Evolutionary conservation across 345 rosid species (phyloP), one percentile per base, ranked within the genome.

Genomic region (Hibiscus mutabilis): DNA sequence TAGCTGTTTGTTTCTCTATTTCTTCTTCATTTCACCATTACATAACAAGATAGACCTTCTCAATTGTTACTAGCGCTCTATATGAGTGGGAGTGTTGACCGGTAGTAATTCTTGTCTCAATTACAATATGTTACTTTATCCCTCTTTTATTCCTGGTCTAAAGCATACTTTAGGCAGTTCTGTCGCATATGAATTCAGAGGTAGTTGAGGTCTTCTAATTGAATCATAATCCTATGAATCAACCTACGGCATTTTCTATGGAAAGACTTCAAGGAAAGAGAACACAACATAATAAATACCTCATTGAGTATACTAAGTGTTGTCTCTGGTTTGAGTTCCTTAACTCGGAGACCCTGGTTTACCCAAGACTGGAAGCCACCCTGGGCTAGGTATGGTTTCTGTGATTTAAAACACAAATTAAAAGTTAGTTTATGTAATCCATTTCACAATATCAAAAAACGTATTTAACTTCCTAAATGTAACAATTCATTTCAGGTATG

Each of bases 351-450:
- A 77, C 93, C 93, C 79, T 89, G 79, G 52, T 82, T 86, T 61
- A 70, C 79, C 99, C 99, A 95, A 74, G 97, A 83, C 72, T 84
- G 84, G 82, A 80, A 95, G 70, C 99, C 99, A 74, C 97, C 97
- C 81, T 81, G 86, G 70, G 90, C 85, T 86, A 89, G 58, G 80
- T 86, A 95, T 51, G 99, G 78, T 75, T 79, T 84, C 97, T 95
- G 86, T 70, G 73, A 78, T 67, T 70, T 33, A 75, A 69, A 77
- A 56, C 31, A 75, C 19, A 63, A 47, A 21, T 35, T 49, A 73
- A 58, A 5, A 63, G 66, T 77, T 67, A 79, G 71, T 44, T 71
- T 40, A 56, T 24, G 71, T 35, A 22, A 46, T 57, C 25, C 25
- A 9, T 70, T 51, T 55, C 35, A 63, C 37, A 60, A 19, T 35